phyloP scores from a whole-genome alignment of 2,329 filamentous ascomycete genomes.

The Hawksworthiomyces lignivorus region DNA sequence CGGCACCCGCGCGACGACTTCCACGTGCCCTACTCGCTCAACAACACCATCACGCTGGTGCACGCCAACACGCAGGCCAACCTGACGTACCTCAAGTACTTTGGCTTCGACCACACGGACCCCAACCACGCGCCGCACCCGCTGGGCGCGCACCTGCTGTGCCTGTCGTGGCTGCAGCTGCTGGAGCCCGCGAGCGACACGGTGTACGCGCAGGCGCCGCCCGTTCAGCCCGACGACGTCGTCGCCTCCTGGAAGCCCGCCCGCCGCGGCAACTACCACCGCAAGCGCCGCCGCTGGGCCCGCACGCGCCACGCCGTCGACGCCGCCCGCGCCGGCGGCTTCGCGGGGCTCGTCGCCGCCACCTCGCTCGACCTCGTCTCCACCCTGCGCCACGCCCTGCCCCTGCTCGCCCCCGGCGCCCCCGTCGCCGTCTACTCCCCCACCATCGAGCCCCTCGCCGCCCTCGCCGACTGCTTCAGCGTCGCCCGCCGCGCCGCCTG shows the following conservation, averaged over 20 bases:
- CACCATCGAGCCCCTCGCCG: conserved; percentile 68
- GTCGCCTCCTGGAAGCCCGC: conserved; percentile 70
- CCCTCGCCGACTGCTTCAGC: conserved; percentile 76
- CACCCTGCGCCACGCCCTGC: conserved; percentile 67
- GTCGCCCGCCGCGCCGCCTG: conserved; percentile 73
- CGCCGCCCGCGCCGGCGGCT: conserved; percentile 64
- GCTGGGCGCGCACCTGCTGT: conserved; percentile 71
- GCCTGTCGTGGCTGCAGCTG: conserved; percentile 87
- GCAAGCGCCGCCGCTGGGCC: conserved; percentile 79
- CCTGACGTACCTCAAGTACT: conserved; percentile 80
- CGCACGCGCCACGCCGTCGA: conserved; percentile 66
- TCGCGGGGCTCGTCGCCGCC: conserved; percentile 76
- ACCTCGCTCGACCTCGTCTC: conserved; percentile 73
- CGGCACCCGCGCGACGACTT: conserved; percentile 36
- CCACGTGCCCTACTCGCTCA: conserved; percentile 57
- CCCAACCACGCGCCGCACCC: conserved; percentile 64
- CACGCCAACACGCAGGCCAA: conserved; percentile 83
- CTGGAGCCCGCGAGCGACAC: conserved; percentile 68
- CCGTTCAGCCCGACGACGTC: conserved; percentile 48
- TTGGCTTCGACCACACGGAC: conserved; percentile 68
- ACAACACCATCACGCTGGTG: conserved; percentile 72
- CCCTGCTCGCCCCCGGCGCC: conserved; percentile 74
- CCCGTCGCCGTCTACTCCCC: conserved; percentile 81
- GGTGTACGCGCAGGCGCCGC: conserved; percentile 61
- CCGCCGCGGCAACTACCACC: conserved; percentile 77